Percentiles rank a stretch among this genome's conserved stretches.
These are phyloP conservation scores for Nemania abortiva DNA, from an alignment of 2,329 filamentous ascomycete species.

Conservation along the genomic window DNA sequence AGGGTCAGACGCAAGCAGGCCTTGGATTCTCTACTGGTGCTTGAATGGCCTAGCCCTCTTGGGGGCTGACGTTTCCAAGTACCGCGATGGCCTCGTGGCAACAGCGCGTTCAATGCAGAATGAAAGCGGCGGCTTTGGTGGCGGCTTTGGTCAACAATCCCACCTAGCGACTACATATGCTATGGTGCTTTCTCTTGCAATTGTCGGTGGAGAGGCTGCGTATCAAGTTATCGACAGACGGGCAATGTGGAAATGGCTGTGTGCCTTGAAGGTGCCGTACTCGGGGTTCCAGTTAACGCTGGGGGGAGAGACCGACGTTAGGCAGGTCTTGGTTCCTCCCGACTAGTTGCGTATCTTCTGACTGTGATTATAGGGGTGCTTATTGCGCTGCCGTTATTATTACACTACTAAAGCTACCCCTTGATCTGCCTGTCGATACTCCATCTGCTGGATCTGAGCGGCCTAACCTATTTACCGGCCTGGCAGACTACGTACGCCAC, in stretches of 20 bases:
- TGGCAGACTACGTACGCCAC: slow-evolving; percentile 82
- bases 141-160: slow-evolving; percentile 89
- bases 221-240: slow-evolving; percentile 83
- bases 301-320: slow-evolving; percentile 92
- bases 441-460: slow-evolving; percentile 73
- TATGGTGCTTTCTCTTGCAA: slow-evolving; percentile 79
- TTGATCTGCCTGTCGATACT: slow-evolving; percentile 79
- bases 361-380: slow-evolving; percentile 72
- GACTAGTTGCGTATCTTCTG: slow-evolving; percentile 36
- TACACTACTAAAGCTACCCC: slow-evolving; percentile 83
- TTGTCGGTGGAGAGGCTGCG: slow-evolving; percentile 80
- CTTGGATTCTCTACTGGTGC: slow-evolving; percentile 96
- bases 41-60: slow-evolving; percentile 80
- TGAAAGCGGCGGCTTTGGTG: slow-evolving; percentile 85
- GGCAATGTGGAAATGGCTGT: slow-evolving; percentile 92
- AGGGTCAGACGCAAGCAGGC: slow-evolving; percentile 84
- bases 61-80: slow-evolving; percentile 77
- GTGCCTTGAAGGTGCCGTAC: slow-evolving; percentile 83
- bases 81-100: slow-evolving; percentile 75
- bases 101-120: slow-evolving; percentile 89
- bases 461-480: slow-evolving; percentile 75
- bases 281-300: slow-evolving; percentile 91
- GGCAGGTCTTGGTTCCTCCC: slow-evolving; percentile 63
- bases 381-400: slow-evolving; percentile 92
- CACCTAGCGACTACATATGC: slow-evolving; percentile 94